Evolutionary conservation across 1,284 basidiomycete species (phyloP).

Genomic region (Ceratobasidium sp.): DNA sequence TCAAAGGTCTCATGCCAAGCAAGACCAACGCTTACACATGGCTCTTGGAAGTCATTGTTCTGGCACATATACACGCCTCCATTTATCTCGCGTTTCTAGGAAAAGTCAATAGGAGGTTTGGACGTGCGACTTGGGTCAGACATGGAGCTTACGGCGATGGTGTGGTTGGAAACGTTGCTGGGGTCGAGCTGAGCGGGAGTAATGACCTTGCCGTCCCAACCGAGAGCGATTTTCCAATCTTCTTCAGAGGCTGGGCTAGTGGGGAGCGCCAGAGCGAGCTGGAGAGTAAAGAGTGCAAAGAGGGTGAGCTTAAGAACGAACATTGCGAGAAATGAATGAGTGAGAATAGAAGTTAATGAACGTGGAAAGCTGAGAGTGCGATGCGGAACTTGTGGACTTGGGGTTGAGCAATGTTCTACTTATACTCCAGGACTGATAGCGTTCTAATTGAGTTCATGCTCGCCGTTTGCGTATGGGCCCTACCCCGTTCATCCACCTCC

Average conservation of each 20-base stretch:
- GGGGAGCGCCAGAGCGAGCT: not conserved
- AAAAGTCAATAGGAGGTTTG: too few species aligned
- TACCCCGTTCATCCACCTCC: too few species aligned
- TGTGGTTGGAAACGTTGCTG: not conserved
- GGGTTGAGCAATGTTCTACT: too few species aligned
- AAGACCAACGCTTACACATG: not conserved
- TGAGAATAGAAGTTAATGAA: too few species aligned
- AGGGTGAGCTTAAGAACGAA: slow-evolving; percentile 4
- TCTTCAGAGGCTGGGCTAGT: not conserved
- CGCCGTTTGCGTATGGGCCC: too few species aligned
- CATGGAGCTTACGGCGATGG: too few species aligned
- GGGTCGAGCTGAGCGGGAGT: slow-evolving; percentile 21
- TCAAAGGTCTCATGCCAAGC: too few species aligned
- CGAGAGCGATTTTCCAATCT: slow-evolving; percentile 17
- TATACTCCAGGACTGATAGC: too few species aligned
- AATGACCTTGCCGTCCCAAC: slow-evolving; percentile 22
- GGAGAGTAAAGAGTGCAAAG: slow-evolving; percentile 13
- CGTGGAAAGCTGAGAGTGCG: too few species aligned
- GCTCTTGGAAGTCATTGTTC: not conserved
- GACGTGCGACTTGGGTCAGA: too few species aligned
- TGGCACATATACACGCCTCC: slow-evolving; percentile 28
- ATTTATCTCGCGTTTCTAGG: not conserved
- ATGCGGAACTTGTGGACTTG: too few species aligned
- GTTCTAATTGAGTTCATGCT: too few species aligned
- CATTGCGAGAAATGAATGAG: slow-evolving; percentile 18